phyloP scores from a whole-genome alignment of 495 filamentous ascomycete species.

The Xylaria nigripes region DNA sequence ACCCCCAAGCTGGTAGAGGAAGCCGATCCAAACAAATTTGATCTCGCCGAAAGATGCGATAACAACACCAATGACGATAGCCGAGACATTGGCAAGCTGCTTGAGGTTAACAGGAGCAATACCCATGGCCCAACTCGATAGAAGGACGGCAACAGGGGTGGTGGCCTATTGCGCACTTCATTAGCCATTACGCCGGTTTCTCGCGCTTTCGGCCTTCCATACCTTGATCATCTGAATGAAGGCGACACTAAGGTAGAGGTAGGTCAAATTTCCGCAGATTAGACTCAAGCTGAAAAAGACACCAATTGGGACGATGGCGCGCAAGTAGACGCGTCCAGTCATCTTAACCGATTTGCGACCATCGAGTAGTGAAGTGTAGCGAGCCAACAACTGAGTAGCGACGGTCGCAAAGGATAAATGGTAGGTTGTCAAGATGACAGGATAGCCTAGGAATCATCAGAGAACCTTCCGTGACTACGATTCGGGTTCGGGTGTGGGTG shows the following conservation, averaged over 20 bases:
- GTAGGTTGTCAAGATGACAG: slow-evolving; percentile 85
- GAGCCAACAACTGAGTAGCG: slow-evolving; percentile 84
- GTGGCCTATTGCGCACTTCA: slow-evolving; percentile 53
- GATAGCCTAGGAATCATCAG: slow-evolving; percentile 41
- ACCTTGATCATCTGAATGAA: slow-evolving; percentile 98
- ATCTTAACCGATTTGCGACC: slow-evolving; percentile 87
- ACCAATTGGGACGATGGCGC: slow-evolving; percentile 88
- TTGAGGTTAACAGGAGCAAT: slow-evolving; percentile 69
- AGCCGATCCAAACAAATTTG: slow-evolving; percentile 77
- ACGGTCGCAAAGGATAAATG: slow-evolving; percentile 82
- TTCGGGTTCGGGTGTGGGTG: neutral
- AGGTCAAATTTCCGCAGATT: slow-evolving; percentile 91
- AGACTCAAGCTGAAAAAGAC: slow-evolving; percentile 87
- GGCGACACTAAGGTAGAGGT: slow-evolving; percentile 82
- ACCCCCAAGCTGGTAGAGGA: slow-evolving; percentile 78
- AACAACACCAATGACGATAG: slow-evolving; percentile 84
- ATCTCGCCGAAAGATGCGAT: slow-evolving; percentile 91
- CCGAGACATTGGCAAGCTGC: slow-evolving; percentile 73
- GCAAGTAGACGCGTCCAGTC: slow-evolving; percentile 83
- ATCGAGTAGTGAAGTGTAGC: slow-evolving; percentile 76
- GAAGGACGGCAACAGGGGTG: slow-evolving; percentile 79
- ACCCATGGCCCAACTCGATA: slow-evolving; percentile 76
- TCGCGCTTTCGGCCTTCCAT: slow-evolving; percentile 1
- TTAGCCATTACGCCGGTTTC: slow-evolving; percentile 15
- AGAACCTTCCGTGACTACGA: slow-evolving; percentile 15